phyloP scores from a whole-genome alignment of 2,329 filamentous ascomycete genomes.

The Cytospora chrysosperma region DNA sequence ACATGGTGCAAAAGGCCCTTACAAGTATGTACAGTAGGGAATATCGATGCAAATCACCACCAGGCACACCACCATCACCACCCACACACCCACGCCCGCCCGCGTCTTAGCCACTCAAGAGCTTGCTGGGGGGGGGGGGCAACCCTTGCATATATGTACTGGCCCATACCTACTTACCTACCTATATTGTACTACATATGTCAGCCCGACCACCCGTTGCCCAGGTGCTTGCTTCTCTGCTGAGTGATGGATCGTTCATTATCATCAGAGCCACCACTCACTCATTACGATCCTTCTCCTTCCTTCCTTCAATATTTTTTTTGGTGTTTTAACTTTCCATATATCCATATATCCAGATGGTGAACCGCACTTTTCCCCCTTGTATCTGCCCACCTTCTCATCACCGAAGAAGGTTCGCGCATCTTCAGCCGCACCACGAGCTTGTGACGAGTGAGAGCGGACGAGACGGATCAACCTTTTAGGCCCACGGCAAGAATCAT shows the following conservation, averaged over 20 bases:
- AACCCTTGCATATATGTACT: neutral
- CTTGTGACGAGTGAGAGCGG: neutral
- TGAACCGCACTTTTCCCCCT: neutral
- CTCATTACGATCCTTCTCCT: neutral
- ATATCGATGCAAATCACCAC: neutral
- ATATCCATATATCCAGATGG: too few relatives aligned
- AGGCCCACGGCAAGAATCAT: too few relatives aligned
- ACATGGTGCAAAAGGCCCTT: neutral
- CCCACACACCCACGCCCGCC: neutral
- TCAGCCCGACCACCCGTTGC: neutral
- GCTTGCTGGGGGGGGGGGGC: constrained; percentile 4
- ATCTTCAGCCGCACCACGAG: neutral
- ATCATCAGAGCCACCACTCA: neutral
- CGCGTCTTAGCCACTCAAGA: neutral
- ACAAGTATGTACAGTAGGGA: too few relatives aligned
- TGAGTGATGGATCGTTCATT: neutral
- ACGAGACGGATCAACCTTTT: too few relatives aligned
- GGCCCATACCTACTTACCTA: neutral
- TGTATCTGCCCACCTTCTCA: neutral
- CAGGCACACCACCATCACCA: neutral
- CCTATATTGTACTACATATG: neutral
- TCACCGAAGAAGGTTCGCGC: neutral
- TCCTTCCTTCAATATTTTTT: neutral
- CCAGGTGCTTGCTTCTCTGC: too few relatives aligned
- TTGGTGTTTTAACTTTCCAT: neutral